Base-by-base conservation (phyloP, 2,329 filamentous ascomycete species). In the Colletotrichum limetticola region DNA sequence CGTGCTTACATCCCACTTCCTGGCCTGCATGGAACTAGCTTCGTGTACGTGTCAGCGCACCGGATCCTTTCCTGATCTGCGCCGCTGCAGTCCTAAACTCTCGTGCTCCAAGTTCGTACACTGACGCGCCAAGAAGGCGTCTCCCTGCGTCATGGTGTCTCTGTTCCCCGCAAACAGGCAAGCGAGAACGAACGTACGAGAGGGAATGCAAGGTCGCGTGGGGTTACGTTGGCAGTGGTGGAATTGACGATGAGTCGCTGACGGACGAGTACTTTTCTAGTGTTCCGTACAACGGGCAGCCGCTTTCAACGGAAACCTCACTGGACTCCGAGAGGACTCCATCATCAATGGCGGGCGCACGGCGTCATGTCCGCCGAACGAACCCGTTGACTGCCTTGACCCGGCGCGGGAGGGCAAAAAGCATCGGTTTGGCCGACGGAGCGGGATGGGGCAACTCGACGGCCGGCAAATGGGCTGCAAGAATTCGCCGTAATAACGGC, bases 391-490 rank as follows among this genome's bases (percentile, higher is more conserved):
- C 28, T 19, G 6, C 37, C 37, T 8, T 26, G 53, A 30, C n/a
- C 16, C 57, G 57, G 64, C 11, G 58, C 57, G 52, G 69, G 19
- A 35, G 57, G 30, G 52, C 8, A 56, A n/a, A 35, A 14, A 28
- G 5, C 14, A 35, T 67, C 57, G 58, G 66, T 69, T 49, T 69
- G 66, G 42, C 69, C 69, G 58, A 72, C 65, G 69, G 69, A 64
- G 46, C 69, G 69, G 59, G 55, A 68, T 68, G 69, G 66, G 42
- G 59, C 26, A 63, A 68, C 26, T 55, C 22, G 35, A 55, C 19
- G 42, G 46, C 53, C 65, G 53, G 69, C 12, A 68, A 30, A 58
- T 58, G 49, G 30, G 4, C 26, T 9, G 37, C 3, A 2, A 11
- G n/a, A 42, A n/a, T 55, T 22, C 68, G 56, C 49, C 52, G 57